Evolutionary conservation across 1,284 basidiomycete genomes (phyloP).

Genomic region (Cronartium ribicola): DNA sequence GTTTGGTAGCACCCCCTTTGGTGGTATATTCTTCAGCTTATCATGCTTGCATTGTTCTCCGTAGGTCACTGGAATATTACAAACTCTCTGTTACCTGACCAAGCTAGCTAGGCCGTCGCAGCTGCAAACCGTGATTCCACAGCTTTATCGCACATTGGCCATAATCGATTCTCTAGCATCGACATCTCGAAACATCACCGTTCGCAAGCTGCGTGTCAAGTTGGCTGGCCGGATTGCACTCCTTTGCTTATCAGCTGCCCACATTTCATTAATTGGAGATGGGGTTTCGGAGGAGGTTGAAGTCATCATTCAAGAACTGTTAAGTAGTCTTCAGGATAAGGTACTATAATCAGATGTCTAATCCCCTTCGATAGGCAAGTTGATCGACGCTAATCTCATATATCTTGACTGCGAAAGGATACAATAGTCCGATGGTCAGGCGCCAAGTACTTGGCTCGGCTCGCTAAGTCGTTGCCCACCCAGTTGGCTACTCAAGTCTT

Average conservation of each 20-base stretch:
- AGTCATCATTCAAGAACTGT: conserved; percentile 66
- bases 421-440: conserved; percentile 92
- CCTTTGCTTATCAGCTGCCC: neutral
- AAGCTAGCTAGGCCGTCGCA: conserved; percentile 57
- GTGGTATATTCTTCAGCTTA: too few relatives aligned
- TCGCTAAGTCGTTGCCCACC: conserved; percentile 71
- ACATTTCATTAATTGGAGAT: conserved; percentile 27
- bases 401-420: conserved; percentile 60
- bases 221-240: conserved; percentile 47
- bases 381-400: conserved; percentile 17
- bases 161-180: conserved; percentile 41
- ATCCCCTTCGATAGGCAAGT: neutral
- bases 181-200: conserved; percentile 46
- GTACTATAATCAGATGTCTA: conserved; percentile 54
- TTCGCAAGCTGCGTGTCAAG: conserved; percentile 47
- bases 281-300: conserved; percentile 70
- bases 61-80: conserved; percentile 66
- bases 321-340: conserved; percentile 74
- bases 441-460: conserved; percentile 84
- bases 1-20: neutral
- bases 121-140: conserved; percentile 43
- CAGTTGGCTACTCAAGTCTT: conserved; percentile 74
- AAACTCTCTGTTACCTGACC: conserved; percentile 67
- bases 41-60: neutral
- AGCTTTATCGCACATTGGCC: conserved; percentile 18